These are phyloP conservation scores for Exophiala sp. DNA, from an alignment of 2,329 filamentous ascomycete species.

Conservation along the genomic window DNA sequence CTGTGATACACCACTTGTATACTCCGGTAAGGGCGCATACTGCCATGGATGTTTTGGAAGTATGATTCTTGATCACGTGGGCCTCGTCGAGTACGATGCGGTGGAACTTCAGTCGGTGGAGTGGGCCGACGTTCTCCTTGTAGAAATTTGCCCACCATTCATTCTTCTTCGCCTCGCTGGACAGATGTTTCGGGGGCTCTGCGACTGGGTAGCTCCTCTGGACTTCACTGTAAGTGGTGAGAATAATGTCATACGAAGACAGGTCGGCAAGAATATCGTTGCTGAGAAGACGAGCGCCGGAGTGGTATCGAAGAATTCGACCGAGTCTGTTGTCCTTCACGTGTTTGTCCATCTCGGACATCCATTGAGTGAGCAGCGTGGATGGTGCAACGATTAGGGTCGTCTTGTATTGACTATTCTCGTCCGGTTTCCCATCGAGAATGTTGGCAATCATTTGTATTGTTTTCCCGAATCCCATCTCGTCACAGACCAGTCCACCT, in stretches of 20 bases:
- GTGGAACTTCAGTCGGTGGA: slow-evolving; percentile 36
- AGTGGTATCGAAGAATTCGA: slow-evolving; percentile 29
- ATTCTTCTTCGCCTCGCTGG: slow-evolving; percentile 23
- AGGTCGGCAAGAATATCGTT: slow-evolving; percentile 27
- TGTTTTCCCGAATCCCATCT: slow-evolving; percentile 41
- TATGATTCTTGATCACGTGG: slow-evolving; percentile 34
- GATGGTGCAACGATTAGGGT: slow-evolving; percentile 38
- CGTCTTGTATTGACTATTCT: slow-evolving; percentile 26
- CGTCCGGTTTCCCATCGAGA: slow-evolving; percentile 31
- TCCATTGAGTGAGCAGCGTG: slow-evolving; percentile 35
- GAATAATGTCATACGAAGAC: slow-evolving; percentile 28
- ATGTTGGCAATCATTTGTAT: slow-evolving; percentile 38
- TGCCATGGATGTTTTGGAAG: slow-evolving; percentile 34
- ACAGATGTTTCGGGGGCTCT: slow-evolving; percentile 22
- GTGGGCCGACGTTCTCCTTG: slow-evolving; percentile 29
- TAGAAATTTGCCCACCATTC: slow-evolving; percentile 30
- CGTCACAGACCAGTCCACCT: slow-evolving; percentile 38
- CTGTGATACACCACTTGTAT: slow-evolving; percentile 38
- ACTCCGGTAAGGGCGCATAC: slow-evolving; percentile 34
- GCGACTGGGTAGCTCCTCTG: slow-evolving; percentile 33
- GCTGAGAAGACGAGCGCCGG: slow-evolving; percentile 23
- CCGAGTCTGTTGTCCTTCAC: slow-evolving; percentile 29
- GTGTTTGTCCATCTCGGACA: slow-evolving; percentile 32
- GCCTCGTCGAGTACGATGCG: slow-evolving; percentile 41
- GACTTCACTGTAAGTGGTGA: slow-evolving; percentile 39